Conservation (phyloP, 1,284 basidiomycete genomes). For the Pisolithus thermaeus region DNA sequence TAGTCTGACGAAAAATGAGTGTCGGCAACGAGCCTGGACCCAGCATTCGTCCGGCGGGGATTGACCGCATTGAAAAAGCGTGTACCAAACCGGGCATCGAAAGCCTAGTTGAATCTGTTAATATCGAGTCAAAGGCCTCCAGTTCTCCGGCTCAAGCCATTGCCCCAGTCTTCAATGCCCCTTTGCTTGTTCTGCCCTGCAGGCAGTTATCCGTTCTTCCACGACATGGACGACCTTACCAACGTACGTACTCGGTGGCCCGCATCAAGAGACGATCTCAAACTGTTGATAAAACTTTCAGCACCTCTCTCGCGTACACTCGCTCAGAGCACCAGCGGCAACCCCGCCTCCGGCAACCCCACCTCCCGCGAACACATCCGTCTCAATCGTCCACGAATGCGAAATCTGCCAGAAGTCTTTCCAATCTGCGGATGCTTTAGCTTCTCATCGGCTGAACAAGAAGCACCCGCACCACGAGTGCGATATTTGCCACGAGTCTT, state of each 20-base stretch:
- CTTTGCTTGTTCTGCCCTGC: conserved; percentile 23
- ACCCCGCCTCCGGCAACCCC: no score
- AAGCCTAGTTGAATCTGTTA: conserved; percentile 14
- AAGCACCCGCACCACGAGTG: no score
- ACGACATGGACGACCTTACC: conserved; percentile 13
- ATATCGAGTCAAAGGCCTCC: no score
- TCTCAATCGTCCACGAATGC: conserved; percentile 12
- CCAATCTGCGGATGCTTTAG: conserved; percentile 13
- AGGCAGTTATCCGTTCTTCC: conserved; percentile 19
- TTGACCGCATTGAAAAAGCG: conserved; percentile 21
- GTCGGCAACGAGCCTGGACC: no score
- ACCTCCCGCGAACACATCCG: conserved; percentile 2
- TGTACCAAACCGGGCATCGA: conserved; percentile 20
- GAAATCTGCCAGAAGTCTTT: conserved; percentile 25
- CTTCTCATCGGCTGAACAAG: conserved; percentile 20
- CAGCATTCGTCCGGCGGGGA: background rate
- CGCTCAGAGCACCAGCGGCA: conserved; percentile 4
- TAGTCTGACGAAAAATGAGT: no score
- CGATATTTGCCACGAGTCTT: conserved; percentile 23
- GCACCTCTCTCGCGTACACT: conserved; percentile 22
- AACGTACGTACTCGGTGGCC: conserved; percentile 11
- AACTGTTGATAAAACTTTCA: conserved; percentile 5
- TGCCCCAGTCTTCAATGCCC: conserved; percentile 23
- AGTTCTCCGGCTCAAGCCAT: no score
- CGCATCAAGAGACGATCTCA: background rate